Conservation (phyloP, 1,284 basidiomycete species). For the Melampsora medusae region DNA sequence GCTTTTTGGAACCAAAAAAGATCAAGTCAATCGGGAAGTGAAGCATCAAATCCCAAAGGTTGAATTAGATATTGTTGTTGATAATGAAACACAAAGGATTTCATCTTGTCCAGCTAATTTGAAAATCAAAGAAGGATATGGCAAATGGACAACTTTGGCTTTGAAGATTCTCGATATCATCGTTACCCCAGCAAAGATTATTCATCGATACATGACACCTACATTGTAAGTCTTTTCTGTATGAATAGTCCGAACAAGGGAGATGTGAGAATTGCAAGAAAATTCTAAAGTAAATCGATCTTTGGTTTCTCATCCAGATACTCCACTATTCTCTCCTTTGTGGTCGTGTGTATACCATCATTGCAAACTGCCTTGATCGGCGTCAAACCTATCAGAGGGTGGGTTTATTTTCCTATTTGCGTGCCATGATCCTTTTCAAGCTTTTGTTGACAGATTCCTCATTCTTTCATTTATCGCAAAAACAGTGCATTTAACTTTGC, state of each 20-base stretch:
- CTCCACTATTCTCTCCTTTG: conserved; percentile 55
- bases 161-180: conserved; percentile 25
- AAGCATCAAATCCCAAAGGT: neutral
- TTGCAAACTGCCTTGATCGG: conserved; percentile 54
- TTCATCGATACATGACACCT: conserved; percentile 50
- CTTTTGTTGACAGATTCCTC: neutral
- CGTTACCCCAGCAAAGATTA: conserved; percentile 45
- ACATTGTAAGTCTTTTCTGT: conserved; percentile 33
- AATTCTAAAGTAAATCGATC: too few species aligned
- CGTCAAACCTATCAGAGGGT: conserved; percentile 54
- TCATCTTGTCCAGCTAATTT: too few species aligned
- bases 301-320: conserved; percentile 49
- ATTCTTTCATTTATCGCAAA: neutral
- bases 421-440: neutral
- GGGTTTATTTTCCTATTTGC: conserved; percentile 17
- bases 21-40: neutral
- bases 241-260: neutral
- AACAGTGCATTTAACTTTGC: conserved; percentile 55
- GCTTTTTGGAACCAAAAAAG: too few species aligned
- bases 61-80: neutral
- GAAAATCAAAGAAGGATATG: too few species aligned
- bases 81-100: neutral
- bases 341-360: conserved; percentile 56
- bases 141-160: conserved; percentile 48
- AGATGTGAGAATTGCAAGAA: neutral